These are phyloP conservation scores for Penicillium soppii DNA, from an alignment of 495 filamentous ascomycete species.

Conservation along the genomic window DNA sequence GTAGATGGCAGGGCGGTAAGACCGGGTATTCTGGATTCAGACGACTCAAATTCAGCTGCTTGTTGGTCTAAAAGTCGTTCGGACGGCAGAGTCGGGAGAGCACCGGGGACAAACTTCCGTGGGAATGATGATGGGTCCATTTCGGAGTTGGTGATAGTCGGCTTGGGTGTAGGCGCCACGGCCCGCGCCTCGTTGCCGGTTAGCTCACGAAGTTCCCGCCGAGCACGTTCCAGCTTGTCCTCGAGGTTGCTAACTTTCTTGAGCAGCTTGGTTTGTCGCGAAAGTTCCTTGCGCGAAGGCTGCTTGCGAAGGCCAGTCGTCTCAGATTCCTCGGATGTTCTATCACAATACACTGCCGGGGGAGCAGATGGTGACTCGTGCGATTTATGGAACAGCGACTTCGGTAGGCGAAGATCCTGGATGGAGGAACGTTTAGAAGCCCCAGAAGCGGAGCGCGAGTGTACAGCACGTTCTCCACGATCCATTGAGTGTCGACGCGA, in stretches of 20 bases:
- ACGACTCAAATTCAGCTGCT: constrained; percentile 8
- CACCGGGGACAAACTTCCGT: constrained; percentile 52
- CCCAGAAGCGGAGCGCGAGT: constrained; percentile 20
- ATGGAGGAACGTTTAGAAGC: constrained; percentile 38
- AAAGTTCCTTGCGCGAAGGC: constrained; percentile 59
- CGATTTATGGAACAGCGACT: constrained; percentile 28
- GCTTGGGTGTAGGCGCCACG: constrained; percentile 19
- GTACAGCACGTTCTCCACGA: not conserved
- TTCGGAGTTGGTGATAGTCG: constrained; percentile 23
- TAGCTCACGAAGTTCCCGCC: constrained; percentile 55
- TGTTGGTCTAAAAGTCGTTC: constrained; percentile 51
- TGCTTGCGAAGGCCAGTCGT: constrained; percentile 42
- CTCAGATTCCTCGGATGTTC: constrained; percentile 31
- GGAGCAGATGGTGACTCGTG: constrained; percentile 10
- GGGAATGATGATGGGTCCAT: constrained; percentile 40
- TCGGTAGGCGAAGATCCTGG: constrained; percentile 38
- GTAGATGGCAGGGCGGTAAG: constrained; percentile 21
- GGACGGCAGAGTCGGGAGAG: constrained; percentile 58
- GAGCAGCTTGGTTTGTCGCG: constrained; percentile 59
- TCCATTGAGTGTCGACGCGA: not conserved
- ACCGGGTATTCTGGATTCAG: constrained; percentile 1
- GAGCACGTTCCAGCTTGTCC: constrained; percentile 56
- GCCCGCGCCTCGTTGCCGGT: constrained; percentile 41
- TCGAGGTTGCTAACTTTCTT: constrained; percentile 68
- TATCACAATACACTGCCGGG: constrained; percentile 14